Percentiles rank a stretch among this genome's conserved stretches.
phyloP scores from a whole-genome alignment of 257 asterid genomes.

The Solanum tacnaense region DNA sequence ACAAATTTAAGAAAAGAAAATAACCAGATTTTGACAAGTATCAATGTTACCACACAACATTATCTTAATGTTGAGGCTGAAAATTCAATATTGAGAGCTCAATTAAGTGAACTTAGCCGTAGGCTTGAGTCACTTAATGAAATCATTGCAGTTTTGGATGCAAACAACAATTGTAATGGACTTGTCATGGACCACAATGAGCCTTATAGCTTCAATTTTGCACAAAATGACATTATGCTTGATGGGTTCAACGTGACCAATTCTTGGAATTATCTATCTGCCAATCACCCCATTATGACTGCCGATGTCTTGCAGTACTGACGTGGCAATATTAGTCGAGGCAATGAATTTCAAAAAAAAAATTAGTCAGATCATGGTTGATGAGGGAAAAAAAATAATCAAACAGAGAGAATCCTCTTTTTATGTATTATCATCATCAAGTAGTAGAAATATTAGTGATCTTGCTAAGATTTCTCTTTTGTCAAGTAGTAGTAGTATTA shows the following conservation, averaged over 20 bases:
- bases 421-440: background rate
- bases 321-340: background rate
- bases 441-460: background rate
- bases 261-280: slow-evolving; percentile 36
- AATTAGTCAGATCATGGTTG: background rate
- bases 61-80: slow-evolving; percentile 56
- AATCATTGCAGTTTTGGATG: slow-evolving; percentile 28
- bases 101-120: slow-evolving; percentile 56
- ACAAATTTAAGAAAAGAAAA: slow-evolving; percentile 46
- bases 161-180: slow-evolving; percentile 1
- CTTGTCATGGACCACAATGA: background rate
- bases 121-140: slow-evolving; percentile 67
- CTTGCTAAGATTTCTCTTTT: background rate
- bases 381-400: background rate
- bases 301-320: slow-evolving; percentile 38
- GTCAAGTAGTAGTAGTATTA: background rate
- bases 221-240: background rate
- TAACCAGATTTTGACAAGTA: slow-evolving; percentile 35
- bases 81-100: slow-evolving; percentile 72
- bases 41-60: slow-evolving; percentile 41
- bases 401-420: background rate
- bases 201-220: background rate
- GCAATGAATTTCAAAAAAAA: background rate
- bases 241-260: slow-evolving; percentile 27
- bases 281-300: slow-evolving; percentile 44